Percentiles rank a stretch among this genome's conserved stretches.
Evolutionary conservation across 768 basidiomycete species (phyloP).

Genomic region (Crepidotus variabilis): DNA sequence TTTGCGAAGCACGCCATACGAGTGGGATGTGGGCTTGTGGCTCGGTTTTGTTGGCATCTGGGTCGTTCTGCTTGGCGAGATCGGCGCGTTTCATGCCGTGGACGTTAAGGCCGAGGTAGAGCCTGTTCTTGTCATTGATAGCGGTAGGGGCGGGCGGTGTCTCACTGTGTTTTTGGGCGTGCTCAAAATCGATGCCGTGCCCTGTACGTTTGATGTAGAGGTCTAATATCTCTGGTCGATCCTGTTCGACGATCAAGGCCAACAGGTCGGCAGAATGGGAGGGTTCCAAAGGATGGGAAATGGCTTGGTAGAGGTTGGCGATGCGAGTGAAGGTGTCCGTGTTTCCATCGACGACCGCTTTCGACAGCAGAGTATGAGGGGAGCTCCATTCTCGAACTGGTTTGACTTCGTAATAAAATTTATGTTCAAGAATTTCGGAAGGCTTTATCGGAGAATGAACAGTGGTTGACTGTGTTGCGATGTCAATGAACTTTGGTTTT

Average conservation of each 20-base stretch:
- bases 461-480: background rate
- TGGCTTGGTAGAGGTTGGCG: conserved; percentile 37
- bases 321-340: conserved; percentile 48
- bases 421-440: background rate
- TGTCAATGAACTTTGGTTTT: background rate
- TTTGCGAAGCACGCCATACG: conserved; percentile 41
- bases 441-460: background rate
- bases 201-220: conserved; percentile 55
- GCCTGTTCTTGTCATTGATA: conserved; percentile 34
- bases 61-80: conserved; percentile 47
- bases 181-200: conserved; percentile 29
- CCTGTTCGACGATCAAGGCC: conserved; percentile 29
- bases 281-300: conserved; percentile 20
- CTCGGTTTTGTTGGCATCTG: conserved; percentile 27
- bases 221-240: conserved; percentile 50
- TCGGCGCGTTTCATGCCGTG: conserved; percentile 60
- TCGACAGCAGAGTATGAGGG: conserved; percentile 22
- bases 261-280: conserved; percentile 22
- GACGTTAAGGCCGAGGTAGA: conserved; percentile 58
- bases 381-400: background rate
- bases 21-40: conserved; percentile 17
- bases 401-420: conserved; percentile 16
- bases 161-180: conserved; percentile 9
- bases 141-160: conserved; percentile 13
- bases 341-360: conserved; percentile 41